Evolutionary conservation across 495 filamentous ascomycete species (phyloP).

Genomic region (Lophium mytilinum): DNA sequence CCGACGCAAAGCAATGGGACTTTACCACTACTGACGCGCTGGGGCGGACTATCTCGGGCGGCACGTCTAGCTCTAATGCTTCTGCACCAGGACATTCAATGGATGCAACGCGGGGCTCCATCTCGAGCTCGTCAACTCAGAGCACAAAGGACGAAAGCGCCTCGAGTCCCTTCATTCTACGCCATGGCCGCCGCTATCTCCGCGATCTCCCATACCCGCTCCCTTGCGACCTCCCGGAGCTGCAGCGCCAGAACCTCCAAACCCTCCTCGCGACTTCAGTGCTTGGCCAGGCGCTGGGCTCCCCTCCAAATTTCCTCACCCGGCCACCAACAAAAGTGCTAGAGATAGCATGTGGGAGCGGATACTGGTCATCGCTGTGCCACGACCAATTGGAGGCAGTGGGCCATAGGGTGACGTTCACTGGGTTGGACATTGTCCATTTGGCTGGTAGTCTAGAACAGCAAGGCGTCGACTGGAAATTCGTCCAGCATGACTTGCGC

Average conservation of each 20-base stretch:
- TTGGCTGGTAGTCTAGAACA: conserved; percentile 63
- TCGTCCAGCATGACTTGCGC: conserved; percentile 79
- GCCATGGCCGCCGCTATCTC: conserved; percentile 73
- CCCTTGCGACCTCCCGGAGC: conserved; percentile 78
- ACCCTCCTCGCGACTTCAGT: conserved; percentile 75
- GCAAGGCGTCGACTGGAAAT: conserved; percentile 76
- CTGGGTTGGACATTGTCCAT: conserved; percentile 75
- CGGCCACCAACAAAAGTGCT: conserved; percentile 69
- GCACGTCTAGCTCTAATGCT: conserved; percentile 14
- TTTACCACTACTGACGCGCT: conserved; percentile 24
- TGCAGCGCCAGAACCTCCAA: conserved; percentile 78
- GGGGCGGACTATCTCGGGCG: conserved; percentile 19
- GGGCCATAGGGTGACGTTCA: conserved; percentile 54
- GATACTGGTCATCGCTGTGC: conserved; percentile 81
- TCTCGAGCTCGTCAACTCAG: conserved; percentile 25
- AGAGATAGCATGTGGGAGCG: conserved; percentile 83
- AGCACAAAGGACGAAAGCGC: conserved; percentile 19
- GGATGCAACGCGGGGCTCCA: conserved; percentile 22
- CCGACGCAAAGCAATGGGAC: conserved; percentile 22
- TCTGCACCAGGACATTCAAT: conserved; percentile 9
- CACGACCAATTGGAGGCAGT: conserved; percentile 62
- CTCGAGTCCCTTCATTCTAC: conserved; percentile 54
- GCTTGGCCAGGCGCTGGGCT: conserved; percentile 71
- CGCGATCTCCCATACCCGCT: conserved; percentile 76
- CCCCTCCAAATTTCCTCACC: conserved; percentile 48